Conservation (phyloP, 2,329 filamentous ascomycete species). For the Cercospora nicotianae region DNA sequence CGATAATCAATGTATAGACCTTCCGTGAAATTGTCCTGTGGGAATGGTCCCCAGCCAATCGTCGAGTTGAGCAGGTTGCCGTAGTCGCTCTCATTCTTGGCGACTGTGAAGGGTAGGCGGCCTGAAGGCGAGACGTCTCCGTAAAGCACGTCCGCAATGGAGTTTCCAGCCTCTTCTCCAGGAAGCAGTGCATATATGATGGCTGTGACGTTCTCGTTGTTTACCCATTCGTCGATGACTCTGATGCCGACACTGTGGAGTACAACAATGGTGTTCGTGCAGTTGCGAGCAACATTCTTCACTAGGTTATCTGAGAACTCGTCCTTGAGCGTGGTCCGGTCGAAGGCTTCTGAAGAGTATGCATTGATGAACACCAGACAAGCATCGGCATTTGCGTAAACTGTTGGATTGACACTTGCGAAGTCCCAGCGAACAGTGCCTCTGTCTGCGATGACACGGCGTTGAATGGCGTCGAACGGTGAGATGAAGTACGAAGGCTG, state of each 20-base stretch:
- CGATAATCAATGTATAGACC: conserved; percentile 49
- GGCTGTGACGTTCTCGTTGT: conserved; percentile 37
- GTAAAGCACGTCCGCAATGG: conserved; percentile 35
- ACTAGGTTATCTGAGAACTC: conserved; percentile 33
- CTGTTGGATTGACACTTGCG: conserved; percentile 27
- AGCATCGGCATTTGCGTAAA: conserved; percentile 33
- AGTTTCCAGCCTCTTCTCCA: conserved; percentile 34
- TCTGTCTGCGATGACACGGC: conserved; percentile 24
- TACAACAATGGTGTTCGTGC: conserved; percentile 37
- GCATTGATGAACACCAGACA: conserved; percentile 40
- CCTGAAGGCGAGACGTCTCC: conserved; percentile 35
- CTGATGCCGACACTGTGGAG: conserved; percentile 36
- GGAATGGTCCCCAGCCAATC: conserved; percentile 21
- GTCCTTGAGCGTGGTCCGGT: conserved; percentile 33
- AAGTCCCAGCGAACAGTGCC: conserved; percentile 34
- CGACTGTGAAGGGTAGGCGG: conserved; percentile 37
- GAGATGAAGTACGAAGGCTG: conserved; percentile 24
- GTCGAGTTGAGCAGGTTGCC: conserved; percentile 30
- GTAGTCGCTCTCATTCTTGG: conserved; percentile 35
- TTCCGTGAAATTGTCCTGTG: conserved; percentile 42
- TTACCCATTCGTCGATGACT: conserved; percentile 34
- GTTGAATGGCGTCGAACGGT: conserved; percentile 30
- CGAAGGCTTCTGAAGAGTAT: conserved; percentile 33
- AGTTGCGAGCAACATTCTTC: conserved; percentile 34
- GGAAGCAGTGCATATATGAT: conserved; percentile 35